Conservation (phyloP, 371 early-diverging fungal genomes). For the Sanchytrium tribonematis region DNA sequence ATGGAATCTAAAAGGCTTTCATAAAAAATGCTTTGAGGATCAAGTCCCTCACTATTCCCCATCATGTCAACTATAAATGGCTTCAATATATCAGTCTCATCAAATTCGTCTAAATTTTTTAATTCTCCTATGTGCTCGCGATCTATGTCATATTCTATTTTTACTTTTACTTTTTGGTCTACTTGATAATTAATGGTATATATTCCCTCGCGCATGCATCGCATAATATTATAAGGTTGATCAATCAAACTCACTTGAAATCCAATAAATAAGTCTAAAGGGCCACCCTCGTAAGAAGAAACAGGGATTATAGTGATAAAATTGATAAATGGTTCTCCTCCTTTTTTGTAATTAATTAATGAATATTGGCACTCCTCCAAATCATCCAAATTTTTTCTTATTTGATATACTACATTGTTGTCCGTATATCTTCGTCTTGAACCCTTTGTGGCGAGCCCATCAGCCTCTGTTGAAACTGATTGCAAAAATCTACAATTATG, state of each 20-base stretch:
- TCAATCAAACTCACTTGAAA: slow-evolving; percentile 37
- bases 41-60: neutral
- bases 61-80: slow-evolving; percentile 3
- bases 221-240: slow-evolving; percentile 33
- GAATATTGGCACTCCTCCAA: slow-evolving; percentile 28
- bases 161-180: neutral
- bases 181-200: slow-evolving; percentile 22
- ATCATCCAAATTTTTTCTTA: slow-evolving; percentile 18
- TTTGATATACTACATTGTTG: slow-evolving; percentile 20
- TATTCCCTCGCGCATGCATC: slow-evolving; percentile 23
- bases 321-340: slow-evolving; percentile 37
- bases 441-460: slow-evolving; percentile 17
- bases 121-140: no score
- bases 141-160: no score
- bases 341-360: slow-evolving; percentile 30
- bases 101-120: neutral
- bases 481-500: slow-evolving; percentile 34
- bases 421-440: slow-evolving; percentile 23
- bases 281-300: neutral
- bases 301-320: slow-evolving; percentile 31
- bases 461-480: slow-evolving; percentile 6
- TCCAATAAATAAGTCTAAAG: slow-evolving; percentile 19
- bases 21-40: slow-evolving; percentile 3
- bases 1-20: slow-evolving; percentile 3
- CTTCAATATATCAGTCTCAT: slow-evolving; percentile 1